phyloP scores from a whole-genome alignment of 208 protist species.

The Trypanosomatidae sp. region DNA sequence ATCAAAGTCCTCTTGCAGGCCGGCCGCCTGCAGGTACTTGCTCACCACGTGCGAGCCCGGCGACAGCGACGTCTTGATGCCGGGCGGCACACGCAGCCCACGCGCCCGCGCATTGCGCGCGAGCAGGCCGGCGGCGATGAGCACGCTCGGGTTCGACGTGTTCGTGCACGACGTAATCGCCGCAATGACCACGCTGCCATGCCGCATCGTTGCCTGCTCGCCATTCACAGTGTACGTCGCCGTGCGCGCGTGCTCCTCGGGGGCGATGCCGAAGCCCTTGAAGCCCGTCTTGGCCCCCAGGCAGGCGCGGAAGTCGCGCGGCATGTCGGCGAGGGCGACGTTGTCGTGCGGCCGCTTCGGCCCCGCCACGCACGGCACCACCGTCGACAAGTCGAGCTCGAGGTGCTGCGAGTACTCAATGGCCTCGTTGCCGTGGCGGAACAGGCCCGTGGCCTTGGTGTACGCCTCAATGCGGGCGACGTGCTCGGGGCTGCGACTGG shows the following conservation, averaged over 20 bases:
- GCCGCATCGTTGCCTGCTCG: constrained; percentile 63
- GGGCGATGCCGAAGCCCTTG: constrained; percentile 92
- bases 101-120: constrained; percentile 89
- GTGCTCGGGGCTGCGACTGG: constrained; percentile 62
- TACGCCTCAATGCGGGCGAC: constrained; percentile 88
- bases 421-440: constrained; percentile 66
- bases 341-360: constrained; percentile 95
- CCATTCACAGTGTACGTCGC: constrained; percentile 76
- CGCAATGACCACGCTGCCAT: constrained; percentile 93
- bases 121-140: constrained; percentile 90
- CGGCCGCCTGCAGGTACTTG: constrained; percentile 84
- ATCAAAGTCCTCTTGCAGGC: constrained; percentile 80
- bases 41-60: constrained; percentile 94
- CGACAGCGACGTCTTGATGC: constrained; percentile 93
- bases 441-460: constrained; percentile 76
- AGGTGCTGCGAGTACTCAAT: constrained; percentile 81
- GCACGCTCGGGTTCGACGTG: constrained; percentile 93
- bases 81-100: constrained; percentile 78
- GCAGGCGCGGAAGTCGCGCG: constrained; percentile 88
- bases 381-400: constrained; percentile 86
- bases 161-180: constrained; percentile 96
- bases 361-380: constrained; percentile 84
- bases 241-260: constrained; percentile 50
- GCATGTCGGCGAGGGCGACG: constrained; percentile 83
- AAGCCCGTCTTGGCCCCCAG: constrained; percentile 86